Evolutionary conservation across 164 flowering plant genomes (phyloP), one percentile per base, ranked within the genome.

Genomic region (Stephania japonica): DNA sequence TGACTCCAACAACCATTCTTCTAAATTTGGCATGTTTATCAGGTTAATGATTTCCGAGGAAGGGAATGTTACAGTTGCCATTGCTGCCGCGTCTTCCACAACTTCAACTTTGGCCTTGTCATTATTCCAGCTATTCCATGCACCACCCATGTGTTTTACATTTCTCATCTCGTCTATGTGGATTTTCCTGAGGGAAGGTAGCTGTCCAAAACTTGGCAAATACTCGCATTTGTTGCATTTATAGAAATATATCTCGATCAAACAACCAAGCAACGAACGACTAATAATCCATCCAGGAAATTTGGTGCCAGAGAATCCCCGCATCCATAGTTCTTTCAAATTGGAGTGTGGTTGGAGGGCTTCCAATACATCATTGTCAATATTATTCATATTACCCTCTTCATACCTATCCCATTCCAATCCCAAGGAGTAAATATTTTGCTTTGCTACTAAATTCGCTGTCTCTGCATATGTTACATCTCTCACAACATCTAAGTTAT

Each of bases 181-280:
- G 27, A 79, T 73, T 12, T 14, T 6, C 65, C 14, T 47, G 7
- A 80, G 79, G 56, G 13, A 67, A 9, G 78, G 78, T 27, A 81
- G 68, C 19, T 63, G 27, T 42, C 84, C 81, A 42, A 81, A 69
- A 4, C 68, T 43, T 1, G 81, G 73, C 16, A 81, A 24, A 10
- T 72, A 27, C 26, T 70, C 42, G 13, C 65, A 62, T 25, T 26
- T 53, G 18, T 2, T 4, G 9, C 65, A 62, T 42, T n/a, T 67
- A 14, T 6, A 1, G 26, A 68, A 67, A 14, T 38, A 6, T 7
- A 71, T n/a, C 21, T 68, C 23, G 7, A 44, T 18, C 26, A 71
- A 73, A 23, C 43, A 19, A 1, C 47, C 42, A 25, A 71, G 27
- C 26, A 11, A 65, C 24, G 32, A 23, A 25, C 49, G 6, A 27